phyloP scores from a whole-genome alignment of 805 yeast genomes.

The Candida jianshihensis region DNA sequence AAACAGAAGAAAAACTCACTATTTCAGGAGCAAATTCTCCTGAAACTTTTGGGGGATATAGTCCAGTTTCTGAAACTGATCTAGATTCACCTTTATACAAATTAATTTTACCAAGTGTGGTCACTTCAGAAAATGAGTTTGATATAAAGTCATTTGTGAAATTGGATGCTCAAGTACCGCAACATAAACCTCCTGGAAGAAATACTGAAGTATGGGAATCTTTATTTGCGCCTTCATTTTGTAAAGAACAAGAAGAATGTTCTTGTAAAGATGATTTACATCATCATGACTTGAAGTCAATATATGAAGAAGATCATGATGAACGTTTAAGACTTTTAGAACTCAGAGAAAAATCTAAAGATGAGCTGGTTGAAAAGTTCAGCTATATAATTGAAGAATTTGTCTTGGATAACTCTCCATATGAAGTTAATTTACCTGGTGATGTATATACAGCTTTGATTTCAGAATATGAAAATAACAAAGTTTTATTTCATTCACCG shows the following conservation, averaged over 20 bases:
- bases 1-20: neutral
- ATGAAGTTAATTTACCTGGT: conserved; percentile 43
- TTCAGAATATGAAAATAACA: conserved; percentile 17
- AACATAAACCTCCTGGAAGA: neutral
- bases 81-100: too few species aligned
- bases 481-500: conserved; percentile 28
- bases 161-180: conserved; percentile 1
- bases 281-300: conserved; percentile 3
- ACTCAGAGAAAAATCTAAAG: conserved; percentile 13
- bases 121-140: conserved; percentile 13
- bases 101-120: conserved; percentile 9
- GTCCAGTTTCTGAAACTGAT: neutral
- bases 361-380: conserved; percentile 28
- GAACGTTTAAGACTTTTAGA: conserved; percentile 14
- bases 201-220: conserved; percentile 12
- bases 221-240: conserved; percentile 8
- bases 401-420: conserved; percentile 35
- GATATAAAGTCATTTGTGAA: conserved; percentile 18
- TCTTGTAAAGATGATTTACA: conserved; percentile 9
- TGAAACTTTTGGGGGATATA: neutral
- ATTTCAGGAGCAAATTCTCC: neutral
- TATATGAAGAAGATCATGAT: conserved; percentile 13
- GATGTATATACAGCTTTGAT: conserved; percentile 27
- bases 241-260: conserved; percentile 8
- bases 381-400: conserved; percentile 32